Evolutionary conservation across 768 basidiomycete genomes (phyloP).

Genomic region (Porphyrellus cyaneotinctus): DNA sequence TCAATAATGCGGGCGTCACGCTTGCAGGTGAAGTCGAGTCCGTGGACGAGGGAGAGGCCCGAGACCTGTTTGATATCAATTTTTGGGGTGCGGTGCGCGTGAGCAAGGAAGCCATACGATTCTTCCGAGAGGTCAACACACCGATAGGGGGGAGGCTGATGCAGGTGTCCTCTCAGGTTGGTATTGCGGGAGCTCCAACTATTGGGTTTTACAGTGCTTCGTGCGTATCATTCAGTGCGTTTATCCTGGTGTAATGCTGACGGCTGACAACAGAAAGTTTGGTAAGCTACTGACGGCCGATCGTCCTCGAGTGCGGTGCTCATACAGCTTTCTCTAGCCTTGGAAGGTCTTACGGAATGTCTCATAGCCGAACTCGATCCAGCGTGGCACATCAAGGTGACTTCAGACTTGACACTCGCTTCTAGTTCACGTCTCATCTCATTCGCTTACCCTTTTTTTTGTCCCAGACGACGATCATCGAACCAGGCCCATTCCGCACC

Average conservation of each 20-base stretch:
- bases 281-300: slow-evolving; percentile 1
- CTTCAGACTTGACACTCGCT: neutral
- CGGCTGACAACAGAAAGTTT: slow-evolving; percentile 8
- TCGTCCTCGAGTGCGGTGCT: neutral
- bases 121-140: slow-evolving; percentile 37
- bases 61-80: slow-evolving; percentile 34
- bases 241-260: neutral
- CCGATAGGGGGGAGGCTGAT: slow-evolving; percentile 38
- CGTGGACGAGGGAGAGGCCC: slow-evolving; percentile 27
- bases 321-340: slow-evolving; percentile 1
- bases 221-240: slow-evolving; percentile 6
- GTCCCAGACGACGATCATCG: no score
- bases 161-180: slow-evolving; percentile 35
- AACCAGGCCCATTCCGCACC: slow-evolving; percentile 18
- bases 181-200: slow-evolving; percentile 19
- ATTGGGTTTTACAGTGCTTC: slow-evolving; percentile 26
- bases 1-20: slow-evolving; percentile 33
- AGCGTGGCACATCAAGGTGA: slow-evolving; percentile 19
- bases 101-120: slow-evolving; percentile 26
- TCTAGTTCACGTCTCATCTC: neutral
- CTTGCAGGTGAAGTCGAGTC: slow-evolving; percentile 36
- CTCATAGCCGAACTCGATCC: slow-evolving; percentile 9
- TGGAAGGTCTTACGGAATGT: neutral
- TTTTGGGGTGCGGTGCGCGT: slow-evolving; percentile 15
- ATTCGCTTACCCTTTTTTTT: no score